phyloP scores from a whole-genome alignment of 768 basidiomycete genomes.

The Auricularia cornea region DNA sequence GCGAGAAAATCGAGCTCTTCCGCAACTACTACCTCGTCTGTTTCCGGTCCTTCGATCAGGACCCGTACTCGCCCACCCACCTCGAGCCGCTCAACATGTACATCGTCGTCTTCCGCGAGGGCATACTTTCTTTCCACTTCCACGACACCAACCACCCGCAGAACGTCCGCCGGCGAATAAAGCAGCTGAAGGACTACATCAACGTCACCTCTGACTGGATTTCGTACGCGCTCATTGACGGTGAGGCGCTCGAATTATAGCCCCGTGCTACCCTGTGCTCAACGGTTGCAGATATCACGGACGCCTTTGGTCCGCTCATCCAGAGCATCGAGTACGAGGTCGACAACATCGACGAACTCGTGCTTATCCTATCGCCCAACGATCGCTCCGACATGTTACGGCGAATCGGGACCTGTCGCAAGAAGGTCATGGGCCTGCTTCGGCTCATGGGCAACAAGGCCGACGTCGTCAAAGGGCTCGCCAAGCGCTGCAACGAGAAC shows the following conservation, averaged over 20 bases:
- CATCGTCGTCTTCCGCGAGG: conserved; percentile 97
- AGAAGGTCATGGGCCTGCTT: conserved; percentile 98
- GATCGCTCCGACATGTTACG: conserved; percentile 98
- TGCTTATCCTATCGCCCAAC: conserved; percentile 89
- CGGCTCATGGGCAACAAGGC: conserved; percentile 99
- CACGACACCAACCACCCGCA: conserved; percentile 95
- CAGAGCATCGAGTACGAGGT: conserved; percentile 99
- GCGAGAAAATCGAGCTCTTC: conserved; percentile 99
- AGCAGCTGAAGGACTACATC: conserved; percentile 98
- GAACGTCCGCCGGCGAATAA: conserved; percentile 95
- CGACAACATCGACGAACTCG: conserved; percentile 96
- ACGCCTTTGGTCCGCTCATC: conserved; percentile 96
- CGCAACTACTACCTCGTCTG: conserved; percentile 98
- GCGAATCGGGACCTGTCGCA: conserved; percentile 90
- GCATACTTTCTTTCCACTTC: conserved; percentile 95
- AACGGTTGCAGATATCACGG: conserved; percentile 68
- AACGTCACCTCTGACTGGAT: conserved; percentile 99
- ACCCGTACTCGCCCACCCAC: conserved; percentile 92
- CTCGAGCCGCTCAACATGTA: conserved; percentile 99
- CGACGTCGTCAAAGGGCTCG: conserved; percentile 97
- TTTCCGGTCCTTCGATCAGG: conserved; percentile 98
- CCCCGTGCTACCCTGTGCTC: neutral
- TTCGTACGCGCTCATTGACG: conserved; percentile 94
- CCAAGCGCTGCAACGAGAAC: conserved; percentile 97
- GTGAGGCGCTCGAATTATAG: neutral